These are phyloP conservation scores for Penicillium capsulatum DNA, from an alignment of 2,329 filamentous ascomycete species.

Conservation along the genomic window DNA sequence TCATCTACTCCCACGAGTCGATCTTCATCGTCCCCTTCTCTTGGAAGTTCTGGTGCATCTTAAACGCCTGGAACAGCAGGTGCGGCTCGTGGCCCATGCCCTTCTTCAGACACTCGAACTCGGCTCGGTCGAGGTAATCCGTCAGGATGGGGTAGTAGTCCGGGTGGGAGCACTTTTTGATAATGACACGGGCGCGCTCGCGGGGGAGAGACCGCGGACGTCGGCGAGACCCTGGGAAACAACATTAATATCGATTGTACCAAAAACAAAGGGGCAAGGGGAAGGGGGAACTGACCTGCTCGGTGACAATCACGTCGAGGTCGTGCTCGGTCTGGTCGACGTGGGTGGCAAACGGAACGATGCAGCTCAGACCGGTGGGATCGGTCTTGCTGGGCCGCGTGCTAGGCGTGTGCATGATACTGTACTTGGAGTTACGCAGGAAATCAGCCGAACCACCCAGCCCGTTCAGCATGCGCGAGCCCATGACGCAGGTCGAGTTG, in stretches of 20 bases:
- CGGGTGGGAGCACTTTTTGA: conserved; percentile 80
- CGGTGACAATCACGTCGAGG: conserved; percentile 79
- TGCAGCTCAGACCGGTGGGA: conserved; percentile 75
- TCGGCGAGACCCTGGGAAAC: conserved; percentile 78
- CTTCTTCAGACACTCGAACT: conserved; percentile 79
- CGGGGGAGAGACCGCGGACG: conserved; percentile 75
- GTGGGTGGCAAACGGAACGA: conserved; percentile 92
- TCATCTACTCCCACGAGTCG: conserved; percentile 54
- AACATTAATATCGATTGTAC: no score
- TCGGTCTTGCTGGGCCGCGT: conserved; percentile 77
- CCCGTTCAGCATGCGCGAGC: conserved; percentile 80
- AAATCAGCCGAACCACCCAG: conserved; percentile 80
- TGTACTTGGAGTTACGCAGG: conserved; percentile 73
- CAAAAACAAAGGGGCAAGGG: no score
- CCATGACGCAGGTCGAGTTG: conserved; percentile 87
- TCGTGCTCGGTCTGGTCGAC: conserved; percentile 92
- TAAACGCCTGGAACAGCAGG: conserved; percentile 77
- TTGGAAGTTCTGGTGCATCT: conserved; percentile 79
- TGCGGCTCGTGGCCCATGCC: conserved; percentile 90
- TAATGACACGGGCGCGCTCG: conserved; percentile 78
- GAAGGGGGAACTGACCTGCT: conserved; percentile 42
- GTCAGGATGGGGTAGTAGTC: conserved; percentile 76
- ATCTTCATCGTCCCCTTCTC: conserved; percentile 90
- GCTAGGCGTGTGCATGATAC: conserved; percentile 88
- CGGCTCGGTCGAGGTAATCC: conserved; percentile 80